These are phyloP conservation scores for Leptosphaerulina australis DNA, from an alignment of 2,329 filamentous ascomycete genomes.

Conservation along the genomic window DNA sequence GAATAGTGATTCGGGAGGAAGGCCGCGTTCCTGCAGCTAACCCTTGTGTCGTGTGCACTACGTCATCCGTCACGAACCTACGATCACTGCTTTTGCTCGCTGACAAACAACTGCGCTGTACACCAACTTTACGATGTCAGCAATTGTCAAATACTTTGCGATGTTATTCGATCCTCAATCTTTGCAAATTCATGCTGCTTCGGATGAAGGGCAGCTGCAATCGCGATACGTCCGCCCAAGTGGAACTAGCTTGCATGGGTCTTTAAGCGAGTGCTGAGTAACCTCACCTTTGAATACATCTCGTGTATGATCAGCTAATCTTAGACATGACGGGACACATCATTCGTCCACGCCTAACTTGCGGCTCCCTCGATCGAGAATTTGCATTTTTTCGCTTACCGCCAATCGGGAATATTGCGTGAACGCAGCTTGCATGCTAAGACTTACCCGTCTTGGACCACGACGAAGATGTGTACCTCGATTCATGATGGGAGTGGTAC, in stretches of 20 bases:
- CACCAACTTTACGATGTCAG: slow-evolving; percentile 30
- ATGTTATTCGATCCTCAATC: neutral
- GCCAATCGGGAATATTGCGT: slow-evolving; percentile 4
- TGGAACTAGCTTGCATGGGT: slow-evolving; percentile 18
- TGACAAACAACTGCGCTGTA: slow-evolving; percentile 39
- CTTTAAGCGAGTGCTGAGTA: slow-evolving; percentile 42
- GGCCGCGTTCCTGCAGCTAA: slow-evolving; percentile 7
- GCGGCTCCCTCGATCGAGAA: slow-evolving; percentile 5
- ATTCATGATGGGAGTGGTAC: slow-evolving; percentile 16
- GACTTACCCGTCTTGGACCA: neutral
- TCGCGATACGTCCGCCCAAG: slow-evolving; percentile 18
- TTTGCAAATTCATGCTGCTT: neutral
- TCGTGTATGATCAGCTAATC: slow-evolving; percentile 44
- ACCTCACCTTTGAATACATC: slow-evolving; percentile 27
- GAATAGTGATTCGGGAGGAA: no score
- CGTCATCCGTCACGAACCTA: slow-evolving; percentile 7
- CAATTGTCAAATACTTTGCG: slow-evolving; percentile 8
- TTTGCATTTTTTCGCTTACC: neutral
- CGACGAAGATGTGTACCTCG: slow-evolving; percentile 10
- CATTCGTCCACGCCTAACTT: slow-evolving; percentile 27
- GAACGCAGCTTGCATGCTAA: neutral
- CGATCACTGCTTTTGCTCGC: slow-evolving; percentile 16
- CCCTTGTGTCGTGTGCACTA: slow-evolving; percentile 16
- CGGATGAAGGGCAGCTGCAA: neutral
- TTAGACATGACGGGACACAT: slow-evolving; percentile 31